Evolutionary conservation across 495 filamentous ascomycete species (phyloP), one percentile per base, ranked within the genome.

Genomic region (Aspergillus nidulans): DNA sequence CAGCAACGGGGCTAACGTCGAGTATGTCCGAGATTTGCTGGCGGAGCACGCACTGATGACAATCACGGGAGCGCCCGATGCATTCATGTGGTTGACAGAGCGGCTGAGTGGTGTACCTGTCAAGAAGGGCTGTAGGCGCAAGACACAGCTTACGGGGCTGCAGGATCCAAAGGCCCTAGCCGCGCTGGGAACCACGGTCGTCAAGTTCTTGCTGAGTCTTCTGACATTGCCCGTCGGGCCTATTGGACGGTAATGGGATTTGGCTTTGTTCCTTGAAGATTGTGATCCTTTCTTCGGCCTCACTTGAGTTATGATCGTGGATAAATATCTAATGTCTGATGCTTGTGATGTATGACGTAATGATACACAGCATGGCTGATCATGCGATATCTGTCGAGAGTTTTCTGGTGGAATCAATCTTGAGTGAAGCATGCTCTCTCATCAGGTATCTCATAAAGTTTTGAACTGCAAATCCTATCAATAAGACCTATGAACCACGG

Each of bases 51-150:
- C 39, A 2, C 19, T 53, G 6, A 19, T 61, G 49, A 51, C 34
- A 6, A 42, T 63, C 18, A 38, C 53, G 1, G 63, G 63, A 1
- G 57, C 58, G 13, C 57, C 63, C 0, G 60, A 61, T 51, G 63
- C 63, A 8, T 52, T 66, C 19, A 15, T 63, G 19, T 66, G 63
- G 63, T 20, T 66, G 18, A 49, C 49, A 6, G 58, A 61, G 48
- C 60, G 63, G 4, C 59, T 66, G 60, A 54, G 56, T n/a, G 58
- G 61, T 1, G 45, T 36, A 12, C 38, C 57, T 6, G 55, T 57
- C 6, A 45, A 52, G 6, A 12, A 25, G 32, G 55, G 55, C 1
- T 65, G 63, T 23, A 25, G 48, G 12, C 55, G 34, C 4, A 48
- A 45, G 6, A 62, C 63, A 8, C 16, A 26, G n/a, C 21, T 65